Evolutionary conservation across 208 protist genomes (phyloP), one percentile per base, ranked within the genome.

Genomic region (Naegleria fowleri): DNA sequence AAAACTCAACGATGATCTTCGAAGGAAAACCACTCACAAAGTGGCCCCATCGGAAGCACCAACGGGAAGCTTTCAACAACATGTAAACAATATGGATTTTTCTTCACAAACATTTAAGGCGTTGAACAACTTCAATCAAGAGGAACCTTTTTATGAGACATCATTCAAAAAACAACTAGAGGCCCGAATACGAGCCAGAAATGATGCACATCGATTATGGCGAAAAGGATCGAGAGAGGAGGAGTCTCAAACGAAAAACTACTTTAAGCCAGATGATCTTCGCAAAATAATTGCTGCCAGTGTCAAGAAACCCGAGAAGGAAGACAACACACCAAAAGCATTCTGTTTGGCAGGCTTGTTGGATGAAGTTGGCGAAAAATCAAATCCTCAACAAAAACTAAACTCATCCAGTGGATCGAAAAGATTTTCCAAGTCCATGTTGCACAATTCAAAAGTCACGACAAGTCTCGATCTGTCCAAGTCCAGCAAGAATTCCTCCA

Each of bases 131-230:
- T 29, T 19, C 22, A 29, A 67, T 19, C 11, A 67, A 15, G 55
- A 67, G 22, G 22, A 67, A 3, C 19, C 11, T 67, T 67, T 4
- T 67, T 29, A 79, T 79, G 67, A 79, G 6, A 29, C 25, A 2
- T 79, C 67, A 9, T 79, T 79, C 25, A 79, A 79, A 79, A 79
- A 79, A 79, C 67, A 79, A 79, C 9, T 79, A 36, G 67, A 79
- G 36, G 67, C 19, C 0, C 19, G 67, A 79, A 79, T 79, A 36
- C 13, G 25, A 36, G 19, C n/a, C 29, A 79, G 67, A n/a, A 79
- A 79, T 9, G 67, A 79, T 4, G 36, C 13, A 7, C 67, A 79
- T 79, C 19, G 67, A 79, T 33, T 79, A 13, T 6, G 0, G 9
- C 67, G 7, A 36, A 79, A 36, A n/a, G 6, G 29, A 79, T 0